A percentile compares a stretch with the other conserved stretches of the same genome.
These are phyloP conservation scores for Leptographium radiaticola DNA, from an alignment of 2,329 filamentous ascomycete species.

Conservation along the genomic window DNA sequence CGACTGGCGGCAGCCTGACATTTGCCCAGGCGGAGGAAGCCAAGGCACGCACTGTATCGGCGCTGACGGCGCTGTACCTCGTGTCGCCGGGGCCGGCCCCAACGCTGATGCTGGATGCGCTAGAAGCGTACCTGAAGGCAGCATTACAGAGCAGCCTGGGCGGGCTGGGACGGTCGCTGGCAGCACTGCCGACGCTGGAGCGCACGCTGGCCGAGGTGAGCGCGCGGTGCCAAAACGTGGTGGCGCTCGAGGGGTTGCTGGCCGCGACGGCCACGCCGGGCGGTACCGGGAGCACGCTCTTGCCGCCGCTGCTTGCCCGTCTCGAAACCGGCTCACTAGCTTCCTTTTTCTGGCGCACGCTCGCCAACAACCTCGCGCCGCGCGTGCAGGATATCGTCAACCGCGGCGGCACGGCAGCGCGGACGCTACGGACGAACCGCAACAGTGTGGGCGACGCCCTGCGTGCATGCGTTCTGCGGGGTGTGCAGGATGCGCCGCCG, in stretches of 20 bases:
- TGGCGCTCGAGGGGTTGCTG: constrained; percentile 74
- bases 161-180: constrained; percentile 60
- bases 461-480: constrained; percentile 68
- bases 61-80: constrained; percentile 65
- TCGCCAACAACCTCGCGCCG: constrained; percentile 63
- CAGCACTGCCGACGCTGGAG: constrained; percentile 70
- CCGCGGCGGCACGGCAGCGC: constrained; percentile 69
- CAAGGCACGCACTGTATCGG: constrained; percentile 61
- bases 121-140: constrained; percentile 74
- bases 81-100: constrained; percentile 62
- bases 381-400: constrained; percentile 75
- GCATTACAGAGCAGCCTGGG: constrained; percentile 68
- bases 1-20: constrained; percentile 26
- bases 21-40: constrained; percentile 60
- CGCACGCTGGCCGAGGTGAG: constrained; percentile 71
- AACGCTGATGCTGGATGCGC: constrained; percentile 56
- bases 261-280: constrained; percentile 50
- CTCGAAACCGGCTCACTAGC: constrained; percentile 80
- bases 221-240: constrained; percentile 75
- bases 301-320: constrained; percentile 59
- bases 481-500: constrained; percentile 40
- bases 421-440: constrained; percentile 66
- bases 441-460: constrained; percentile 65
- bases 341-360: constrained; percentile 85
- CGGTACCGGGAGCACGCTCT: constrained; percentile 27